Evolutionary conservation across 352 stramenopile species (phyloP).

Genomic region (Pythium phragmitis): DNA sequence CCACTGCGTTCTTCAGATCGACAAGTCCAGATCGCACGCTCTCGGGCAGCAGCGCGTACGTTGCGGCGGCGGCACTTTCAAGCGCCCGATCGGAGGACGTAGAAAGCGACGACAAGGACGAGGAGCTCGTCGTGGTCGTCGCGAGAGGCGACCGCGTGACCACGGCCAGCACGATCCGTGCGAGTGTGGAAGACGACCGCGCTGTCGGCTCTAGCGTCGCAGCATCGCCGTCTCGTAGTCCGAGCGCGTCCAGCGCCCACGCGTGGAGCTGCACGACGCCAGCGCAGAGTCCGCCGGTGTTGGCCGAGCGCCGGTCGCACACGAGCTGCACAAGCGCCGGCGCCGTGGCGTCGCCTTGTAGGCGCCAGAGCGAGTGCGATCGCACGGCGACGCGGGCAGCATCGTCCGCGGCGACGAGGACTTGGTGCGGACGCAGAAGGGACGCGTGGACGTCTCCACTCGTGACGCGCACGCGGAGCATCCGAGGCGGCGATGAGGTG

Average conservation of each 20-base stretch:
- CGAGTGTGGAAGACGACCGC: not conserved
- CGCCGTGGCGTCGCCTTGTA: conserved; percentile 18
- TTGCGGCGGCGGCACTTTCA: not conserved
- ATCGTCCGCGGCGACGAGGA: conserved; percentile 38
- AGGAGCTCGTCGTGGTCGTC: conserved; percentile 33
- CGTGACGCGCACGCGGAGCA: conserved; percentile 13
- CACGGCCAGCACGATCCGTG: conserved; percentile 18
- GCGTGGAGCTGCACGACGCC: conserved; percentile 44
- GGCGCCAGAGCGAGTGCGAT: conserved; percentile 25
- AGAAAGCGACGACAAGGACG: conserved; percentile 13
- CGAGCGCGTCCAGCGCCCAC: conserved; percentile 46
- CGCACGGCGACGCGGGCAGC: conserved; percentile 16
- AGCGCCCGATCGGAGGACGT: not conserved
- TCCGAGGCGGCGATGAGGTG: not conserved
- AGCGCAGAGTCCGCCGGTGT: conserved; percentile 19
- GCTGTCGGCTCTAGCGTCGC: not conserved
- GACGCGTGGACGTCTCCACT: conserved; percentile 27
- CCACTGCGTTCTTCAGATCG: conserved; percentile 30
- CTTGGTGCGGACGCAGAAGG: conserved; percentile 50
- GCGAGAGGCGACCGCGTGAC: conserved; percentile 7
- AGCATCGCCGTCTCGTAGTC: conserved; percentile 19
- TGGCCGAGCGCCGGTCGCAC: conserved; percentile 24
- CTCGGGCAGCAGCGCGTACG: conserved; percentile 30
- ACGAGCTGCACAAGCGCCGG: conserved; percentile 38
- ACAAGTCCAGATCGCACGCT: conserved; percentile 41